Evolutionary conservation across 2,329 filamentous ascomycete genomes (phyloP).

Genomic region (Fonsecaea nubica): DNA sequence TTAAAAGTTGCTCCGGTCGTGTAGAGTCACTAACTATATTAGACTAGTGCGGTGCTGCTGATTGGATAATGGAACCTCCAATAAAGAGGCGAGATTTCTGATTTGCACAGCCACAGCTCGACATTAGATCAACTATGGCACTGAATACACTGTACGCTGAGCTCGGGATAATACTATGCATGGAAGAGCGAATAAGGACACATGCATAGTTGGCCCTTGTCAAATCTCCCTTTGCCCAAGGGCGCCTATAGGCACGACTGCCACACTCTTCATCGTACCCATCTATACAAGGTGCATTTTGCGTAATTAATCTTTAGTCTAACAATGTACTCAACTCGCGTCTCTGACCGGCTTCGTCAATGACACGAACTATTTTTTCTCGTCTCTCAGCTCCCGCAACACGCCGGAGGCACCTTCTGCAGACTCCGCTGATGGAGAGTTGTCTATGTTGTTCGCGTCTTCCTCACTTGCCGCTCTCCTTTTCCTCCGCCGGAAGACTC

Average conservation of each 20-base stretch:
- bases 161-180: no score
- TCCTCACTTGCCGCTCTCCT: not conserved
- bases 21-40: not conserved
- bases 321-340: not conserved
- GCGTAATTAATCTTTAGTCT: not conserved
- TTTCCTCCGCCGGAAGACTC: not conserved
- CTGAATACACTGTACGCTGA: no score
- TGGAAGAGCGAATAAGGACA: no score
- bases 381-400: not conserved
- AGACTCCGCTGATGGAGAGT: not conserved
- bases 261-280: no score
- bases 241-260: no score
- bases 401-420: not conserved
- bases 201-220: no score
- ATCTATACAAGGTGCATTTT: no score
- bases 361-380: not conserved
- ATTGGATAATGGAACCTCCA: not conserved
- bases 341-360: not conserved
- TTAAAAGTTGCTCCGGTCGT: constrained; percentile 3
- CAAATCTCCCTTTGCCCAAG: no score
- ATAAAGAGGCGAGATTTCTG: not conserved
- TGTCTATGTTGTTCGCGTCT: not conserved
- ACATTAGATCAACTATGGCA: not conserved
- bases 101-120: not conserved
- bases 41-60: not conserved